These are phyloP conservation scores for Sclerotinia borealis DNA, from an alignment of 2,329 filamentous ascomycete genomes.

Conservation along the genomic window DNA sequence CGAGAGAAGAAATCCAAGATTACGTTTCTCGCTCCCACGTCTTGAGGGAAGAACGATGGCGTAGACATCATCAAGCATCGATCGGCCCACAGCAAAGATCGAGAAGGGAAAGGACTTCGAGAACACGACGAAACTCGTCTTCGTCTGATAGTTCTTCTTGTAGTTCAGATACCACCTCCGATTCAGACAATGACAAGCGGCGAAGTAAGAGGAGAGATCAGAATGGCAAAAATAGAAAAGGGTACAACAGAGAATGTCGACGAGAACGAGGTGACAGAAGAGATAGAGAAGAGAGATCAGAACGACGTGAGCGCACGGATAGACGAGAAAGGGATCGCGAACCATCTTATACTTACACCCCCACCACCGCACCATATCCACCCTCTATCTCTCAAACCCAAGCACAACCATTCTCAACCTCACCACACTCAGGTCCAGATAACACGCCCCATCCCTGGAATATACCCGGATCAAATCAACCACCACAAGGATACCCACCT, in stretches of 20 bases:
- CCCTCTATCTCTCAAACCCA: background rate
- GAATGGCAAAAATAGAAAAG: background rate
- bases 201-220: background rate
- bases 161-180: background rate
- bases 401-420: background rate
- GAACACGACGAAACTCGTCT: background rate
- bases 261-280: background rate
- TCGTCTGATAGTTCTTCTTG: background rate
- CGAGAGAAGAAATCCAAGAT: slow-evolving; percentile 45
- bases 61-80: slow-evolving; percentile 5
- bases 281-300: background rate
- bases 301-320: background rate
- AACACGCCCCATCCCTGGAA: background rate
- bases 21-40: slow-evolving; percentile 41
- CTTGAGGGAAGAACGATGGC: slow-evolving; percentile 31
- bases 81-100: background rate
- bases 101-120: background rate
- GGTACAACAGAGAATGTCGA: background rate
- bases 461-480: background rate
- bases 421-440: background rate
- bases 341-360: background rate
- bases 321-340: background rate
- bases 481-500: background rate
- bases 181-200: background rate
- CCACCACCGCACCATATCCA: background rate